Conservation (phyloP, 805 yeast species). For the Saccharomycodes ludwigii region DNA sequence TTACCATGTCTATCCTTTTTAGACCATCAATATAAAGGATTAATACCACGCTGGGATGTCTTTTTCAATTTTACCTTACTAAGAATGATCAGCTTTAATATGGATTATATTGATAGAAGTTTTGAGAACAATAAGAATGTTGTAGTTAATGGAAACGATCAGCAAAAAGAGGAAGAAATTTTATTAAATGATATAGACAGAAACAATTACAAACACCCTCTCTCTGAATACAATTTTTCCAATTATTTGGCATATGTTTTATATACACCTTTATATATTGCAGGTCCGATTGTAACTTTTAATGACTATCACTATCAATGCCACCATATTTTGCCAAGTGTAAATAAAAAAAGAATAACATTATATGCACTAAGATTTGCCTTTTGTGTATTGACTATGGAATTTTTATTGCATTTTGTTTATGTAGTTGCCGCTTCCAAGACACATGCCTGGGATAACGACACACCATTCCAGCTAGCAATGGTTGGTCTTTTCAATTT, state of each 20-base stretch:
- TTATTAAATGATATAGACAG: conserved; percentile 49
- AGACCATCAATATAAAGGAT: conserved; percentile 57
- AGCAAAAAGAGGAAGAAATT: conserved; percentile 15
- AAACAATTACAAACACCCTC: conserved; percentile 47
- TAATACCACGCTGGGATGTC: conserved; percentile 90
- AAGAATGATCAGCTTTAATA: conserved; percentile 69
- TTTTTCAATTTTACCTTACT: conserved; percentile 82
- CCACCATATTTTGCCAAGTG: conserved; percentile 44
- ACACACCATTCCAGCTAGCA: conserved; percentile 83
- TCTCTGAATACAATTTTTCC: conserved; percentile 44
- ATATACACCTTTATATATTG: conserved; percentile 84
- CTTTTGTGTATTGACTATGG: conserved; percentile 79
- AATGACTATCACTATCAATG: conserved; percentile 82
- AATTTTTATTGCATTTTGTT: conserved; percentile 70
- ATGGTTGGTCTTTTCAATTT: conserved; percentile 90
- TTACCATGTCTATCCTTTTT: conserved; percentile 32
- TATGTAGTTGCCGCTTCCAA: conserved; percentile 91
- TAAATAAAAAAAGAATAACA: conserved; percentile 37
- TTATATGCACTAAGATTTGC: conserved; percentile 57
- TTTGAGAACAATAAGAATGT: too few relatives aligned
- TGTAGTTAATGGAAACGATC: too few relatives aligned
- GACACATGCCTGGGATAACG: conserved; percentile 79
- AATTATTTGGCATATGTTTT: conserved; percentile 67
- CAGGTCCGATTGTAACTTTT: conserved; percentile 90
- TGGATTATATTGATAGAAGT: conserved; percentile 52